These are phyloP conservation scores for Paramecium caudatum DNA, from an alignment of 73 alveolate species.

Conservation along the genomic window DNA sequence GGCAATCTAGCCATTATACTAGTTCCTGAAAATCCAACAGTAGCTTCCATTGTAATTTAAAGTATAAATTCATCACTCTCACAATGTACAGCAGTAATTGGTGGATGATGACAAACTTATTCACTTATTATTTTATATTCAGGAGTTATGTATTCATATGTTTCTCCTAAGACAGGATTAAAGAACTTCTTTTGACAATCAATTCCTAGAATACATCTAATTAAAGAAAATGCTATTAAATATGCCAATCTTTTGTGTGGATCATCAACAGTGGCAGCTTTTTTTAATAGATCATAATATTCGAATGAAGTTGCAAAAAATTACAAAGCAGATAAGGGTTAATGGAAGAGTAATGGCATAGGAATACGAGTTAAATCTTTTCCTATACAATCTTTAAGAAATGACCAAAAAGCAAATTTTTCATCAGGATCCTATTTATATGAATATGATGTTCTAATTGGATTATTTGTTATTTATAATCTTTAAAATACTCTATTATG, in stretches of 20 bases:
- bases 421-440: slow-evolving; percentile 48
- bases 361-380: slow-evolving; percentile 57
- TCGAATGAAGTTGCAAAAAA: slow-evolving; percentile 35
- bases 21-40: slow-evolving; percentile 77
- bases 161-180: slow-evolving; percentile 87
- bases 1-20: slow-evolving; percentile 64
- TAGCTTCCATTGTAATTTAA: slow-evolving; percentile 54
- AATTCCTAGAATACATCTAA: slow-evolving; percentile 73
- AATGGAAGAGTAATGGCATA: slow-evolving; percentile 45
- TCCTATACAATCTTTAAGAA: slow-evolving; percentile 13
- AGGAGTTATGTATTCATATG: slow-evolving; percentile 78
- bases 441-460: background rate
- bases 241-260: slow-evolving; percentile 74
- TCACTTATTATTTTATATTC: slow-evolving; percentile 76
- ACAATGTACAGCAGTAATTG: slow-evolving; percentile 87
- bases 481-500: background rate
- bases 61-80: slow-evolving; percentile 81
- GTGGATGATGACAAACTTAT: slow-evolving; percentile 89
- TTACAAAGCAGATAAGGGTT: slow-evolving; percentile 35
- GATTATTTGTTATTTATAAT: background rate
- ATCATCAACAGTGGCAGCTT: slow-evolving; percentile 47
- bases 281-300: background rate
- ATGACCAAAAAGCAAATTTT: slow-evolving; percentile 16
- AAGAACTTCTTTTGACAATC: slow-evolving; percentile 80
- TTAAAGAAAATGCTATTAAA: slow-evolving; percentile 74